Evolutionary conservation across 2,329 filamentous ascomycete species (phyloP).

Genomic region (Xylaria sp.): DNA sequence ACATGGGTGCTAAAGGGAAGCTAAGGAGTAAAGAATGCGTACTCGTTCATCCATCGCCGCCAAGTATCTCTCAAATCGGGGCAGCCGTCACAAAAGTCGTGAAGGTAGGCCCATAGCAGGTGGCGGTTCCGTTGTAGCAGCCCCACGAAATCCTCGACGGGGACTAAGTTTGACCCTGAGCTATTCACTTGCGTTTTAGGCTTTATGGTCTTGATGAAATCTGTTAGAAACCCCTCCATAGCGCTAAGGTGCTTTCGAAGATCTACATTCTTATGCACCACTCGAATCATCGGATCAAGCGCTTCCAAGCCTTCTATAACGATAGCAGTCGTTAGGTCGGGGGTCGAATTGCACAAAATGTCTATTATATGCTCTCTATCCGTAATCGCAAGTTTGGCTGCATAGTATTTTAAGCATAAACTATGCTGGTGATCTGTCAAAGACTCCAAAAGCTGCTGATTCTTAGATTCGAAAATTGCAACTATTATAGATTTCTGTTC

Average conservation of each 20-base stretch:
- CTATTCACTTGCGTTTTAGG: constrained; percentile 55
- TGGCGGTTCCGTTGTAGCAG: constrained; percentile 72
- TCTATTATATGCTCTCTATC: constrained; percentile 78
- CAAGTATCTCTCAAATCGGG: constrained; percentile 72
- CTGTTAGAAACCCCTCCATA: constrained; percentile 73
- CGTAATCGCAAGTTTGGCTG: constrained; percentile 74
- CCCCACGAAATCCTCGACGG: constrained; percentile 76
- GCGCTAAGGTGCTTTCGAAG: constrained; percentile 75
- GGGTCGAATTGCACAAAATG: constrained; percentile 73
- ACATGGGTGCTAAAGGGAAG: neutral
- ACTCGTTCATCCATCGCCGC: constrained; percentile 67
- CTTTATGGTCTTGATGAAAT: constrained; percentile 71
- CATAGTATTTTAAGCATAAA: constrained; percentile 75
- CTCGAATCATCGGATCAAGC: constrained; percentile 79
- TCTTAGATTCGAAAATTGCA: constrained; percentile 68
- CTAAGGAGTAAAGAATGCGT: constrained; percentile 8
- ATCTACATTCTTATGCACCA: constrained; percentile 76
- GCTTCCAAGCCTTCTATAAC: constrained; percentile 72
- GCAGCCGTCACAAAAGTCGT: constrained; percentile 74
- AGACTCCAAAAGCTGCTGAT: constrained; percentile 56
- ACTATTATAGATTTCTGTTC: constrained; percentile 69
- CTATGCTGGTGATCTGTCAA: constrained; percentile 70
- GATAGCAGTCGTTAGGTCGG: constrained; percentile 77
- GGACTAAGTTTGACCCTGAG: constrained; percentile 58
- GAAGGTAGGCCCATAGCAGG: constrained; percentile 75